Evolutionary conservation across 257 asterid species (phyloP).

Genomic region (Lycium barbarum): DNA sequence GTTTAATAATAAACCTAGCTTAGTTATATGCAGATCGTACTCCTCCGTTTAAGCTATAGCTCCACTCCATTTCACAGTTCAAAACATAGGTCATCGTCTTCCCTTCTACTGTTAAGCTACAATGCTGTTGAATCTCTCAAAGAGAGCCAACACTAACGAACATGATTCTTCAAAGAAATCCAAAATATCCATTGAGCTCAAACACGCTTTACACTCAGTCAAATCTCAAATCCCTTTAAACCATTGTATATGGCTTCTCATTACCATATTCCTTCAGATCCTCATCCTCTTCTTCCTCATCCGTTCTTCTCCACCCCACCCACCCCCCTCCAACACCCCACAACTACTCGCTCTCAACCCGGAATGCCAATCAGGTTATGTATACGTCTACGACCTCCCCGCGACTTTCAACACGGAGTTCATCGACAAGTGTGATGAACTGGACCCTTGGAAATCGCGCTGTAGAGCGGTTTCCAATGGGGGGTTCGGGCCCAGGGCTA

Average conservation of each 20-base stretch:
- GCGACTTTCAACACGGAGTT: slow-evolving; percentile 49
- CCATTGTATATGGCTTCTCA: slow-evolving; percentile 30
- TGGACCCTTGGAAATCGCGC: slow-evolving; percentile 56
- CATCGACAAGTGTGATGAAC: slow-evolving; percentile 47
- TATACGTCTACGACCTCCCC: slow-evolving; percentile 61
- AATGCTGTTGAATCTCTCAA: slow-evolving; percentile 16
- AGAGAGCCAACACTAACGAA: slow-evolving; percentile 14
- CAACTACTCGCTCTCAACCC: background rate
- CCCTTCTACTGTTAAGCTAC: background rate
- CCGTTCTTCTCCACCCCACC: slow-evolving; percentile 35
- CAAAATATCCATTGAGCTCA: slow-evolving; percentile 20
- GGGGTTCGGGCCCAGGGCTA: slow-evolving; percentile 60
- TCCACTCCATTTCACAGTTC: background rate
- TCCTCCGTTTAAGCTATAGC: background rate
- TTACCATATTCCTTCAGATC: slow-evolving; percentile 32
- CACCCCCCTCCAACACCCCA: slow-evolving; percentile 30
- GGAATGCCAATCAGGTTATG: slow-evolving; percentile 53
- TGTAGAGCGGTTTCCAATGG: slow-evolving; percentile 53
- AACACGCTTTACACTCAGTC: slow-evolving; percentile 23
- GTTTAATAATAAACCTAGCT: background rate
- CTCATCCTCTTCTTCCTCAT: slow-evolving; percentile 33
- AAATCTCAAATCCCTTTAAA: slow-evolving; percentile 33
- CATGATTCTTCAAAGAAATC: slow-evolving; percentile 16
- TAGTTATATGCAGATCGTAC: slow-evolving; percentile 3
- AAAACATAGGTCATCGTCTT: background rate